A percentile compares a stretch with the other conserved stretches of the same genome.
phyloP scores from a whole-genome alignment of 208 protist genomes.

The Plasmodiophora brassicae region DNA sequence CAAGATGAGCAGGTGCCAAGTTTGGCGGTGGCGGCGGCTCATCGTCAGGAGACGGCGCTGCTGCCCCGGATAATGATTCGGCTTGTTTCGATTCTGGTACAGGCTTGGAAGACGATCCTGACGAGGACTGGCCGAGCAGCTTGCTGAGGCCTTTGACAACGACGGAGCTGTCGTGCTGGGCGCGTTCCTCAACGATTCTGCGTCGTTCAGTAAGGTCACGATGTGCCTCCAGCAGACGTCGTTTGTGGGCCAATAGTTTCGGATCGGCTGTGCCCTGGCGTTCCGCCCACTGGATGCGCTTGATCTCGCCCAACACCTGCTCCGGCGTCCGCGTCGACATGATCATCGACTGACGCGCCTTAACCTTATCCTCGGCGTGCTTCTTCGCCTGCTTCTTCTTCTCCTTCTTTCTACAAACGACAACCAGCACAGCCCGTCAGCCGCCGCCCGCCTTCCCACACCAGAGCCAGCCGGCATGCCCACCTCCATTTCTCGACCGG shows the following conservation, averaged over 20 bases:
- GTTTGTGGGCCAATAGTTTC: not conserved
- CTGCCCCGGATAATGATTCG: not conserved
- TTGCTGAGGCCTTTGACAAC: slow-evolving; percentile 1
- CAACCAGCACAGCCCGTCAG: too few species aligned
- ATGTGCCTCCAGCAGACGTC: not conserved
- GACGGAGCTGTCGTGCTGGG: not conserved
- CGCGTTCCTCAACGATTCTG: not conserved
- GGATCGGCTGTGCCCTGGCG: not conserved
- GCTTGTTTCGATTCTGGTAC: not conserved
- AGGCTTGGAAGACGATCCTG: not conserved
- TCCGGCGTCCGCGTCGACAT: not conserved
- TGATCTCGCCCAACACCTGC: not conserved
- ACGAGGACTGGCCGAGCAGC: not conserved
- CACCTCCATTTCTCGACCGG: too few species aligned
- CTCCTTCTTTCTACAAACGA: slow-evolving; percentile 21
- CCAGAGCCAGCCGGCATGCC: too few species aligned
- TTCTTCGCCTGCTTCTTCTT: not conserved
- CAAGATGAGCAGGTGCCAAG: not conserved
- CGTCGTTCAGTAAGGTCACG: not conserved
- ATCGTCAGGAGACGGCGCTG: not conserved
- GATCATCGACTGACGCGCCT: not conserved
- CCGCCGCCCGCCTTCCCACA: too few species aligned
- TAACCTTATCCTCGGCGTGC: not conserved
- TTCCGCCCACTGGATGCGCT: not conserved
- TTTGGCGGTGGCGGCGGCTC: not conserved